Evolutionary conservation across 1,284 basidiomycete species (phyloP).

Genomic region (Inonotus hispidus): DNA sequence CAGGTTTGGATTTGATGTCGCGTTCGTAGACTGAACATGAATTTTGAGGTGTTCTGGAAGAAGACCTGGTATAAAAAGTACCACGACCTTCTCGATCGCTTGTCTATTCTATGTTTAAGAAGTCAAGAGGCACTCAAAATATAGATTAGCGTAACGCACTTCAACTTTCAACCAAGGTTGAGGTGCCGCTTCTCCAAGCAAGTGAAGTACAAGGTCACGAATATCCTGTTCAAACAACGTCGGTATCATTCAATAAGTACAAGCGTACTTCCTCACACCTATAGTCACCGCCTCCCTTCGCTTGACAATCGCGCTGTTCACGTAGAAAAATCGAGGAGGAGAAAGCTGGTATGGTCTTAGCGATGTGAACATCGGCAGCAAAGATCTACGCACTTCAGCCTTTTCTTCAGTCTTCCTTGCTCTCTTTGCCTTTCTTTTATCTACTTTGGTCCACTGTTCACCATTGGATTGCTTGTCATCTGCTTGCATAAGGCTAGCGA

Average conservation of each 20-base stretch:
- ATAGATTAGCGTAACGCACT: conserved; percentile 35
- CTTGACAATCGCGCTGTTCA: conserved; percentile 65
- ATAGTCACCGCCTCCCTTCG: conserved; percentile 68
- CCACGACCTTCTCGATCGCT: conserved; percentile 70
- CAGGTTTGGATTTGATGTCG: conserved; percentile 60
- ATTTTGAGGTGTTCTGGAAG: conserved; percentile 66
- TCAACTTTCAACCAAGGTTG: conserved; percentile 82
- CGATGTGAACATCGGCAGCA: conserved; percentile 7
- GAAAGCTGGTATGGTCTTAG: conserved; percentile 37
- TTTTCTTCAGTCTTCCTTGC: conserved; percentile 50
- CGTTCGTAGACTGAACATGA: conserved; percentile 42
- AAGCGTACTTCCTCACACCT: conserved; percentile 42
- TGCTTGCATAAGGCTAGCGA: not conserved
- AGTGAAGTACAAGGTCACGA: conserved; percentile 75
- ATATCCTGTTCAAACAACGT: conserved; percentile 56
- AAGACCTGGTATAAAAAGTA: conserved; percentile 77
- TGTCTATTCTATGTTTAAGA: conserved; percentile 57
- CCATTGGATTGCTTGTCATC: not conserved
- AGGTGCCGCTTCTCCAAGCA: conserved; percentile 75
- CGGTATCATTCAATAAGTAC: not conserved
- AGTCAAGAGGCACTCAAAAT: conserved; percentile 5
- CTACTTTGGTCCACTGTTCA: conserved; percentile 67
- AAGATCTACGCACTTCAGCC: conserved; percentile 46
- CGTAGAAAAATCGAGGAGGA: conserved; percentile 77
- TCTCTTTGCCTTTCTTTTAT: conserved; percentile 76